phyloP scores from a whole-genome alignment of 2,329 filamentous ascomycete genomes.

The Apiospora kogelbergensis region DNA sequence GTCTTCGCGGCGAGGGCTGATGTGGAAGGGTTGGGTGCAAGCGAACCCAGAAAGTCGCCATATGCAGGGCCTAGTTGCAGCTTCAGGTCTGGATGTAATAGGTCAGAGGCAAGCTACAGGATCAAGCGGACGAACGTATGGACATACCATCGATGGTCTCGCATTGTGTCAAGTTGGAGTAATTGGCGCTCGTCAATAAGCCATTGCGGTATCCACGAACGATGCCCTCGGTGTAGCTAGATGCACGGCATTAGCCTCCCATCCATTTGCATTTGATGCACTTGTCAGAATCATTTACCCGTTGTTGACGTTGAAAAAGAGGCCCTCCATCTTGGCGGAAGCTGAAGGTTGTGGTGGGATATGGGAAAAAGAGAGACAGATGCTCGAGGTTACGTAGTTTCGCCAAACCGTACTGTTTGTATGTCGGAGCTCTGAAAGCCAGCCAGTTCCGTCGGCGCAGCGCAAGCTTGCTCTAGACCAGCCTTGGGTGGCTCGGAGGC shows the following conservation, averaged over 20 bases:
- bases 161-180: slow-evolving; percentile 95
- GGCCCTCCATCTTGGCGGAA: slow-evolving; percentile 72
- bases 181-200: slow-evolving; percentile 86
- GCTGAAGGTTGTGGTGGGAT: slow-evolving; percentile 17
- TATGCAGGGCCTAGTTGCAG: slow-evolving; percentile 95
- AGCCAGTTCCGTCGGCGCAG: not conserved
- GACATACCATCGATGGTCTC: slow-evolving; percentile 88
- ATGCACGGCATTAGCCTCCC: slow-evolving; percentile 27
- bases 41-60: slow-evolving; percentile 90
- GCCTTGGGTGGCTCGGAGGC: not conserved
- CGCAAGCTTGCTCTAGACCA: not conserved
- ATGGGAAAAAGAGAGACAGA: slow-evolving; percentile 18
- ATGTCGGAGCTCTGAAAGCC: not conserved
- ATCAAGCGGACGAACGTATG: not conserved
- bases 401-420: slow-evolving; percentile 14
- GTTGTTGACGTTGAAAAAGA: slow-evolving; percentile 92
- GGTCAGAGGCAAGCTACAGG: not conserved
- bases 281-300: slow-evolving; percentile 55
- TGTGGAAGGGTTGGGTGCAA: slow-evolving; percentile 95
- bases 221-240: slow-evolving; percentile 93
- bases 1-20: slow-evolving; percentile 92
- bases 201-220: slow-evolving; percentile 95
- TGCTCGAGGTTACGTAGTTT: slow-evolving; percentile 14
- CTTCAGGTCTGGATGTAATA: slow-evolving; percentile 75
- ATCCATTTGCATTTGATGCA: not conserved